These are phyloP conservation scores for Leccinellum albellum DNA, from an alignment of 768 basidiomycete species.

Conservation along the genomic window DNA sequence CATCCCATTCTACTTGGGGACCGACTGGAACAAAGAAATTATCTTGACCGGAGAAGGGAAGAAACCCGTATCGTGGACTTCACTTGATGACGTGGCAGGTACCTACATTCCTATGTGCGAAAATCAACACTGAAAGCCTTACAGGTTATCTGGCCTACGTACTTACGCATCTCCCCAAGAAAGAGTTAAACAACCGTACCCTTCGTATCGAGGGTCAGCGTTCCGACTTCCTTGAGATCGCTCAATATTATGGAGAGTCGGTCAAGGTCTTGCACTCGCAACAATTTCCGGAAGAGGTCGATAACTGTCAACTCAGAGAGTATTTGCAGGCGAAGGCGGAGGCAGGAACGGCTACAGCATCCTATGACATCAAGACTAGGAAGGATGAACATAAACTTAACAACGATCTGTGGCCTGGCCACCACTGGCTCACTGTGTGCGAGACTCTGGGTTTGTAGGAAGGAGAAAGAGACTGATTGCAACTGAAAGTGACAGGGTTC, in stretches of 20 bases:
- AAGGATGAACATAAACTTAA: conserved; percentile 21
- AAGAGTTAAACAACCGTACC: conserved; percentile 9
- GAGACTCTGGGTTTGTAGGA: conserved; percentile 16
- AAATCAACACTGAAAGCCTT: neutral
- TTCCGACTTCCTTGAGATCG: conserved; percentile 6
- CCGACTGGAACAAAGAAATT: conserved; percentile 11
- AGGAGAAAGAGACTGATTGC: neutral
- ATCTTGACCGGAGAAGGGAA: conserved; percentile 20
- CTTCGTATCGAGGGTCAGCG: conserved; percentile 20
- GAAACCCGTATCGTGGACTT: conserved; percentile 22
- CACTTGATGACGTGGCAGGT: conserved; percentile 22
- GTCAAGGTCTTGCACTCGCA: conserved; percentile 1
- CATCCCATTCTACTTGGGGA: conserved; percentile 22
- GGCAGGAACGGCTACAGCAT: conserved; percentile 4
- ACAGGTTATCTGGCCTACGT: conserved; percentile 21
- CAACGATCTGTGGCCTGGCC: conserved; percentile 23
- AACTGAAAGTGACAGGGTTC: neutral
- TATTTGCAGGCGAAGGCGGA: conserved; percentile 15
- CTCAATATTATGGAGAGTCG: conserved; percentile 5
- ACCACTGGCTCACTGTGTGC: conserved; percentile 24
- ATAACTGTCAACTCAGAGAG: conserved; percentile 6
- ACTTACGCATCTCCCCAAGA: conserved; percentile 13
- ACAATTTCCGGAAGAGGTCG: conserved; percentile 9
- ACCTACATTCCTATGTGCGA: neutral
- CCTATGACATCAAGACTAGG: conserved; percentile 6